Base-by-base conservation (phyloP, 2,329 filamentous ascomycete species). In the Coniochaeta sp. region DNA sequence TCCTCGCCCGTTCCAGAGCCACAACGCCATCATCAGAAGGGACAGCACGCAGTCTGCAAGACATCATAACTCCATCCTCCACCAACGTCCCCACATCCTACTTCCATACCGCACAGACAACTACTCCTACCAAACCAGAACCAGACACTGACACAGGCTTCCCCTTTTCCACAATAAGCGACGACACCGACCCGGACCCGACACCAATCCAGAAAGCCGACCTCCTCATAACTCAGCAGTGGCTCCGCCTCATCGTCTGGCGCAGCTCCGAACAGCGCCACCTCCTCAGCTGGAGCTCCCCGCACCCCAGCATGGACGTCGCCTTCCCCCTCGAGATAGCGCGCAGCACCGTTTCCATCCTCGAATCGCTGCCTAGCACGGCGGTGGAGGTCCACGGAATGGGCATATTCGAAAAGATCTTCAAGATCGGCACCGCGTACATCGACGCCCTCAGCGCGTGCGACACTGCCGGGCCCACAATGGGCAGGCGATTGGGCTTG, bases 161-260 rank as follows among this genome's bases (percentile, higher is more conserved):
- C 34, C 54, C 54, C 17, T 57, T 57, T 31, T 11, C 31, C 28
- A 22, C 54, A 14, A 7, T 14, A 17, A 26, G 19, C 14, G 54
- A 57, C 3, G 57, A 57, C 16, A 55, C 17, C 19, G 34, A 77
- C 31, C 54, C 54, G 40, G 69, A 72, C 62, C 70, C 73, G 6
- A 87, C 85, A 0, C 84, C 87, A 61, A 86, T 84, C 22, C 87
- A 90, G 66, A 87, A 86, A 59, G 85, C 88, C 7, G 86, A 90
- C 65, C 79, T 90, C 19, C 77, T 88, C 50, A 81, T 88, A 59
- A 89, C 86, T 1, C 87, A 90, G 68, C 86, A 89, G 67, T 90
- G 87, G 87, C 76, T 90, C 5, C 78, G 84, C 19, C 83, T 86
- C 1, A 87, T 89, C 73, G 82, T 89, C n/a, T 90, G 87, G 87